A percentile compares a stretch with the other conserved stretches of the same genome.
These are phyloP conservation scores for Lodderomyces oxycetoniae DNA, from an alignment of 1,139 yeast genomes.

Conservation along the genomic window DNA sequence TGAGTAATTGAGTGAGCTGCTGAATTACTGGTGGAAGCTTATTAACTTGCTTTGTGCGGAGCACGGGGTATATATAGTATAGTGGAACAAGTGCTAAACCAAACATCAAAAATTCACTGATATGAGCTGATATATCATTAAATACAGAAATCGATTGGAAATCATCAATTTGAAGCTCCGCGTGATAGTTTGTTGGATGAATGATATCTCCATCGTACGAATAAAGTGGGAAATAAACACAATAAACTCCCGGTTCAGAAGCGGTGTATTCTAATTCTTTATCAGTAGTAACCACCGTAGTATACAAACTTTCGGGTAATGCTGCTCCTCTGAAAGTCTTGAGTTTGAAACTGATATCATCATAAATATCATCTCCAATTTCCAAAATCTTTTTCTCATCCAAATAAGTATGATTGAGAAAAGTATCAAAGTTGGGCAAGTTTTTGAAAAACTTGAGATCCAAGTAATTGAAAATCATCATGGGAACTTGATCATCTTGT, in stretches of 20 bases:
- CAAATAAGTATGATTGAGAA: slow-evolving; percentile 14
- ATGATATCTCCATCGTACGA: slow-evolving; percentile 7
- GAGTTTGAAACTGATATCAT: slow-evolving; percentile 5
- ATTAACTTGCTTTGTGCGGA: slow-evolving; percentile 4
- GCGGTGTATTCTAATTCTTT: slow-evolving; percentile 7
- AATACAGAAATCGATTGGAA: slow-evolving; percentile 8
- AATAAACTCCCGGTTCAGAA: slow-evolving; percentile 12
- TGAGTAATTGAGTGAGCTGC: slow-evolving; percentile 6
- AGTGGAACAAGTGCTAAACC: slow-evolving; percentile 7
- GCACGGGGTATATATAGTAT: slow-evolving; percentile 8
- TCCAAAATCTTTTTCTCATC: slow-evolving; percentile 1
- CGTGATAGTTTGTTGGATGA: slow-evolving; percentile 10
- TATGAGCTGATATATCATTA: slow-evolving; percentile 10
- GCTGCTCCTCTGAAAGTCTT: slow-evolving; percentile 5
- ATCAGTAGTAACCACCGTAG: slow-evolving; percentile 7
- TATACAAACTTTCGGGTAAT: slow-evolving; percentile 8
- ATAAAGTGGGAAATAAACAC: slow-evolving; percentile 14
- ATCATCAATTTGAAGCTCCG: slow-evolving; percentile 11
- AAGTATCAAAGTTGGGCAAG: slow-evolving; percentile 14
- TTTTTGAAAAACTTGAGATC: slow-evolving; percentile 12
- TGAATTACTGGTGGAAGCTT: slow-evolving; percentile 7
- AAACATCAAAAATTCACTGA: slow-evolving; percentile 9
- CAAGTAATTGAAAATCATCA: slow-evolving; percentile 11
- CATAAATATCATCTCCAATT: slow-evolving; percentile 4
- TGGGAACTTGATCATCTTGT: slow-evolving; percentile 10